Conservation (phyloP, 768 basidiomycete genomes). For the Amanita subjunquillea region DNA sequence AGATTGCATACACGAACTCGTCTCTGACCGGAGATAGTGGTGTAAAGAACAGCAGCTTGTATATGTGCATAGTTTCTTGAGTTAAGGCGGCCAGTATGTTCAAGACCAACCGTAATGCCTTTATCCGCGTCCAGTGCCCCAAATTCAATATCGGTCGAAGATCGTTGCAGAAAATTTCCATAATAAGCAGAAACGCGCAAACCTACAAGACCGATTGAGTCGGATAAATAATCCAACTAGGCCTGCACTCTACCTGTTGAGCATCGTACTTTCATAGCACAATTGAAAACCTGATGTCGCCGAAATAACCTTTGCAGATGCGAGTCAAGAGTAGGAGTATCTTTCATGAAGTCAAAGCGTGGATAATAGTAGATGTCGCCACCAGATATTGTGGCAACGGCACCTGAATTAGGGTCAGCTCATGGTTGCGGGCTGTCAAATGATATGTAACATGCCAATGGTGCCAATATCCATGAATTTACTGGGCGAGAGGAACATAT, state of each 20-base stretch:
- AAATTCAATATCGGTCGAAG: conserved; percentile 67
- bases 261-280: conserved; percentile 70
- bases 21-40: conserved; percentile 64
- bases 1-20: conserved; percentile 82
- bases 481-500: conserved; percentile 75
- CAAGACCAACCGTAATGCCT: conserved; percentile 63
- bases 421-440: background rate
- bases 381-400: conserved; percentile 65
- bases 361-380: conserved; percentile 92
- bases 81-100: conserved; percentile 60
- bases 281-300: conserved; percentile 71
- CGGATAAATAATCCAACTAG: background rate
- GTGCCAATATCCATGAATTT: conserved; percentile 82
- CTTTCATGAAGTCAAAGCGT: conserved; percentile 65
- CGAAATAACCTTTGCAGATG: conserved; percentile 62
- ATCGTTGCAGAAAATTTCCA: conserved; percentile 63
- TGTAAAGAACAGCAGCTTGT: conserved; percentile 86
- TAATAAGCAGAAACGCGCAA: conserved; percentile 54
- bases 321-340: conserved; percentile 55
- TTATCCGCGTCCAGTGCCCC: conserved; percentile 78
- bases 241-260: conserved; percentile 51
- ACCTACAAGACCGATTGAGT: conserved; percentile 25
- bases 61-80: conserved; percentile 66
- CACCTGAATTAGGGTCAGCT: conserved; percentile 28
- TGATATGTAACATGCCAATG: conserved; percentile 41